Percentiles rank a stretch among this genome's conserved stretches.
These are phyloP conservation scores for Hemisphaericaspora xylofermentans DNA, from an alignment of 1,139 yeast genomes.

Conservation along the genomic window DNA sequence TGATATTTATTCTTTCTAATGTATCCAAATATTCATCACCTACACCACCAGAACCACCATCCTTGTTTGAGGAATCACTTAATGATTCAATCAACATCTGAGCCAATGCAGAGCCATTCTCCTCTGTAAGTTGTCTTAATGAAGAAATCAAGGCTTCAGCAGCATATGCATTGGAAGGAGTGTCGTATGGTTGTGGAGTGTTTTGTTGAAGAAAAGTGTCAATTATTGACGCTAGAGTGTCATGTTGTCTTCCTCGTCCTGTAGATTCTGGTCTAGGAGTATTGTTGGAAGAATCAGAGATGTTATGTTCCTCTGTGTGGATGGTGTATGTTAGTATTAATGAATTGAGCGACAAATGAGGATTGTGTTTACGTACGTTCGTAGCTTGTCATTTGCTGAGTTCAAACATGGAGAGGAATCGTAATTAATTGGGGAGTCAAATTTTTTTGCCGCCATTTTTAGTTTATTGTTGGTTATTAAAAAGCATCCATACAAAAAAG, in stretches of 20 bases:
- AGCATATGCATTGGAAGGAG: constrained; percentile 4
- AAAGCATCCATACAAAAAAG: background rate
- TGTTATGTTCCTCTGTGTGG: constrained; percentile 17
- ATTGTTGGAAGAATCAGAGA: constrained; percentile 7
- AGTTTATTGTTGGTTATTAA: too few species aligned
- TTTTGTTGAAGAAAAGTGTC: constrained; percentile 32
- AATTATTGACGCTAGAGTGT: constrained; percentile 34
- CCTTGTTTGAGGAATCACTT: constrained; percentile 16
- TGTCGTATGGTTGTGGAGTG: constrained; percentile 11
- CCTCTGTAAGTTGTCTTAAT: constrained; percentile 28
- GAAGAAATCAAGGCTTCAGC: constrained; percentile 21
- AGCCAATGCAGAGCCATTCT: constrained; percentile 34
- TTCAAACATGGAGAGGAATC: too few species aligned
- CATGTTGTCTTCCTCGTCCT: constrained; percentile 29
- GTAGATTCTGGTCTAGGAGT: constrained; percentile 4
- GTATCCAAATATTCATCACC: constrained; percentile 70
- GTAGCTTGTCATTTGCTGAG: constrained; percentile 41
- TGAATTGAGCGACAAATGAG: too few species aligned
- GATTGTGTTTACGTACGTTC: constrained; percentile 36
- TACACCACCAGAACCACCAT: constrained; percentile 63
- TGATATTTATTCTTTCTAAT: constrained; percentile 65
- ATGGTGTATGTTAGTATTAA: constrained; percentile 18
- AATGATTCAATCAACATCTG: constrained; percentile 27
- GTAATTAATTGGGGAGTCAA: too few species aligned
- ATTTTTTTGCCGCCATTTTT: background rate